phyloP scores from a whole-genome alignment of 345 rosid genomes.

The Firmiana major region DNA sequence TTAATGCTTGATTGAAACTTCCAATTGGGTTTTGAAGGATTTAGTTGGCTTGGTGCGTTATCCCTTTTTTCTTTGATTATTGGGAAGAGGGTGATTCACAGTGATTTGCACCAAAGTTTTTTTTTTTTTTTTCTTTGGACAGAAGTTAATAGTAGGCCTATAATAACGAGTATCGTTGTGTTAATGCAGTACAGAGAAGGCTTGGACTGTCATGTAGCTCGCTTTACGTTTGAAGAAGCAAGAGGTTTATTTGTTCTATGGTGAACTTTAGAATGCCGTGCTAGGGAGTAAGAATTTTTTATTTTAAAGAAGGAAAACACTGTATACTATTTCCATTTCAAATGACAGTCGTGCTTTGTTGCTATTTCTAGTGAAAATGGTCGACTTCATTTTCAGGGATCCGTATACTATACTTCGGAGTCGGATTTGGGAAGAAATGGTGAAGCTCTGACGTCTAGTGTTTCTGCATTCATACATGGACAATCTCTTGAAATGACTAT shows the following conservation, averaged over 20 bases:
- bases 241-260: conserved; percentile 4
- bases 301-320: neutral
- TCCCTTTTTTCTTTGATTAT: neutral
- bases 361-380: neutral
- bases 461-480: neutral
- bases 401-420: neutral
- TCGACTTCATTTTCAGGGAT: neutral
- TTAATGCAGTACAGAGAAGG: neutral
- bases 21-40: conserved; percentile 1
- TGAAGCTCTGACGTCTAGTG: neutral
- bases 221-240: neutral
- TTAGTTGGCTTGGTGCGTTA: neutral
- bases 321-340: neutral
- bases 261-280: conserved; percentile 3
- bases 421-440: no score
- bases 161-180: conserved; percentile 4
- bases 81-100: conserved; percentile 8
- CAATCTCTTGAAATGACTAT: neutral
- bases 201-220: neutral
- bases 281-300: neutral
- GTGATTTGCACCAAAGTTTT: conserved; percentile 1
- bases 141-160: conserved; percentile 22
- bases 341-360: neutral
- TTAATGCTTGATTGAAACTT: conserved; percentile 40
- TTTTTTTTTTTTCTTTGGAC: neutral